Evolutionary conservation across 805 yeast species (phyloP), one percentile per base, ranked within the genome.

Genomic region (Kazachstania psychrophila): DNA sequence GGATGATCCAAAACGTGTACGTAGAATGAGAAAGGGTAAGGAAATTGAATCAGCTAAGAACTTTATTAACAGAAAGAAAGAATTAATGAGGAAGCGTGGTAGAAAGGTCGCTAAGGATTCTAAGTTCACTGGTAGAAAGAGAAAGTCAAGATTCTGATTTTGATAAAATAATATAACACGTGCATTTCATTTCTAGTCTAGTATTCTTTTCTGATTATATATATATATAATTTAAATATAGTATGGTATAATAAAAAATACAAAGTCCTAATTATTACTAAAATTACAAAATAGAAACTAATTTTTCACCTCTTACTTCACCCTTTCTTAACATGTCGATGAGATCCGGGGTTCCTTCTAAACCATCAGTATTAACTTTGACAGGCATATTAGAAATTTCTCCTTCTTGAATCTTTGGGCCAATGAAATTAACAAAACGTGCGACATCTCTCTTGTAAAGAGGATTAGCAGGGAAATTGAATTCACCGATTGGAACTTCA

Each of bases 41-140:
- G 37, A 33, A 5, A 35, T 36, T 6, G 97, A 89, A 63, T 67
- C 83, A 3, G 75, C 71, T 51, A 87, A 85, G 59, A 92, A 78
- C 3, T 92, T 71, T 58, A 86, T 92, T 48, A 68, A 68, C 49
- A 75, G 98, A 59, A 92, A 92, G 82, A 92, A 92, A 68, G 95
- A 84, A 38, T 67, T 88, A 38, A 86, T 82, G 89, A 80, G 79
- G 54, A 83, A 81, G 60, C 75, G 97, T 54, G 98, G 98, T 31
- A 82, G 82, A 57, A 61, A 65, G 28, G 97, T 89, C 5, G 95
- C 97, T 3, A 69, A 69, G 43, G 98, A 92, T 58, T 83, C 95
- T 41, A 84, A 81, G 58, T 89, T 79, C 61, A 84, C 96, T 3
- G 97, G 94, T 34, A 75, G 98, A 65, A 75, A 73, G 63, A 71